Evolutionary conservation across 345 rosid species (phyloP).

Genomic region (Mallotus nudiflorus): DNA sequence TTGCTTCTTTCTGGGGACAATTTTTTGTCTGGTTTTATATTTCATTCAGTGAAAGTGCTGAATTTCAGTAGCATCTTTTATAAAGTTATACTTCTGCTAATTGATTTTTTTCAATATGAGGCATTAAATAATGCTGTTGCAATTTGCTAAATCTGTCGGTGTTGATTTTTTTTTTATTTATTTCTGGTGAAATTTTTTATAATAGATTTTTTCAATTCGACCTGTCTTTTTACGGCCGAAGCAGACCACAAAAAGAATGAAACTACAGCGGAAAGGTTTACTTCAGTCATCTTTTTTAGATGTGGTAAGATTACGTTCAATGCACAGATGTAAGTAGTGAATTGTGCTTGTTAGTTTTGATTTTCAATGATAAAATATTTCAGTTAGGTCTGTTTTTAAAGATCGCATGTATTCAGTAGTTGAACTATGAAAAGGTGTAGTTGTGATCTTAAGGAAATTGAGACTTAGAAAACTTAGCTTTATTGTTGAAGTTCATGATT

Average conservation of each 20-base stretch:
- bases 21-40: not conserved
- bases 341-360: not conserved
- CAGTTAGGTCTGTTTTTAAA: not conserved
- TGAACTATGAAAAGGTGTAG: not conserved
- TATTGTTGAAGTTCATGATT: not conserved
- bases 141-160: conserved; percentile 15
- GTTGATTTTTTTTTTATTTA: conserved; percentile 16
- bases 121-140: conserved; percentile 16
- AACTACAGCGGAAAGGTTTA: conserved; percentile 57
- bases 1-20: not conserved
- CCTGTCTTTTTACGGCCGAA: conserved; percentile 56
- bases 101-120: not conserved
- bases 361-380: not conserved
- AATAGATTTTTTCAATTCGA: conserved; percentile 61
- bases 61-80: conserved; percentile 1
- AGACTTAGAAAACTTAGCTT: conserved; percentile 1
- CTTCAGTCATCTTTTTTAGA: conserved; percentile 44
- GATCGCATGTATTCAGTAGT: not conserved
- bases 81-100: not conserved
- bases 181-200: conserved; percentile 31
- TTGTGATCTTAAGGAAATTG: not conserved
- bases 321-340: conserved; percentile 20
- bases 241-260: conserved; percentile 57
- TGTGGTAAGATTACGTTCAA: conserved; percentile 50
- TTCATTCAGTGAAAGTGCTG: conserved; percentile 11